A percentile compares a stretch with the other conserved stretches of the same genome.
Conservation (phyloP, 805 yeast species). For the Candida tammaniensis region DNA sequence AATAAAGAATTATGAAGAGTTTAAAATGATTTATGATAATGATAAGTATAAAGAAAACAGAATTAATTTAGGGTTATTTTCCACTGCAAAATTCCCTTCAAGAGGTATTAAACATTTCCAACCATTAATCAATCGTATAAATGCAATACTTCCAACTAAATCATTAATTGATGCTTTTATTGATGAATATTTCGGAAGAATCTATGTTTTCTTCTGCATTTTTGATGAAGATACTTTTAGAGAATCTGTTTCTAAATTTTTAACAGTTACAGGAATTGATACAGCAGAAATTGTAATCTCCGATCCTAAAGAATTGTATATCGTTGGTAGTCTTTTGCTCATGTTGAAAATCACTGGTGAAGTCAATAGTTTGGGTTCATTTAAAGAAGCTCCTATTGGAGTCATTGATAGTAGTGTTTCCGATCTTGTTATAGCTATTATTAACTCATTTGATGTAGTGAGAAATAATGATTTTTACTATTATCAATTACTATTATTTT, state of each 20-base stretch:
- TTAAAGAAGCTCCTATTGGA: conserved; percentile 11
- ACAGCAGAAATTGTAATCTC: not conserved
- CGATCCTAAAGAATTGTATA: not conserved
- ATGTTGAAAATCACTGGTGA: conserved; percentile 25
- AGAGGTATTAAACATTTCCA: not conserved
- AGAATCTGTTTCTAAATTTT: not conserved
- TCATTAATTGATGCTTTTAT: not conserved
- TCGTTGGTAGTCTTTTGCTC: conserved; percentile 30
- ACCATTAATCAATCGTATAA: conserved; percentile 2
- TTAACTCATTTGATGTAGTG: conserved; percentile 30
- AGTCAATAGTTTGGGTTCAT: conserved; percentile 7
- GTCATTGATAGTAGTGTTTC: too few species aligned
- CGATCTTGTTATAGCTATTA: conserved; percentile 30
- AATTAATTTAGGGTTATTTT: not conserved
- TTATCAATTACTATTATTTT: conserved; percentile 51
- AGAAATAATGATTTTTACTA: conserved; percentile 46
- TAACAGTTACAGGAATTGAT: not conserved
- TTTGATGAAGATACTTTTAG: conserved; percentile 37
- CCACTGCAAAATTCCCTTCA: not conserved
- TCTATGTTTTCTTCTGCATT: conserved; percentile 47
- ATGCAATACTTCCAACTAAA: conserved; percentile 4
- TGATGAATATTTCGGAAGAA: conserved; percentile 30
- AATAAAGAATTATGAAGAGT: conserved; percentile 4
- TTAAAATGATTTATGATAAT: conserved; percentile 3
- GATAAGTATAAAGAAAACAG: conserved; percentile 1